Percentiles rank a stretch among this genome's conserved stretches.
Conservation (phyloP, 2,329 filamentous ascomycete species). For the Metarhizium guizhouense region DNA sequence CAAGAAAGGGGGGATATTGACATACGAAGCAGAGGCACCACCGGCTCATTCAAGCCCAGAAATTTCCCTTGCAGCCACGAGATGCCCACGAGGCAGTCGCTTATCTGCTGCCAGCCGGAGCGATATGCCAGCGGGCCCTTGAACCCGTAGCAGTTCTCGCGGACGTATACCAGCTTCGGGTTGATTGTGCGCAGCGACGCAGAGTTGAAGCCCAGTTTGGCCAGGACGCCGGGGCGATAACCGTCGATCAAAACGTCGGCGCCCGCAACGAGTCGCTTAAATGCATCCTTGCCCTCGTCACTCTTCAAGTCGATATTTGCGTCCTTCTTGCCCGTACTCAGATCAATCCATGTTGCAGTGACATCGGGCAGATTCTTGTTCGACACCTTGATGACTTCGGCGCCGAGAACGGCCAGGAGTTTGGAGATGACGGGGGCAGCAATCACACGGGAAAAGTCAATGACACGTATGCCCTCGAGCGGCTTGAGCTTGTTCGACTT, state of each 20-base stretch:
- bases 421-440: constrained; percentile 24
- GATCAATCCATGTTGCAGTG: constrained; percentile 21
- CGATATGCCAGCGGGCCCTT: constrained; percentile 21
- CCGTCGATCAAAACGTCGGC: constrained; percentile 26
- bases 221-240: constrained; percentile 23
- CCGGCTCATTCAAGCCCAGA: constrained; percentile 22
- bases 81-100: constrained; percentile 27
- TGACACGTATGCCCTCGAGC: constrained; percentile 23
- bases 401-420: constrained; percentile 22
- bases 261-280: constrained; percentile 16
- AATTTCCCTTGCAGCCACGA: constrained; percentile 28
- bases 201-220: constrained; percentile 20
- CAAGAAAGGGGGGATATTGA: neutral
- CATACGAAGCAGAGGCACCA: constrained; percentile 14
- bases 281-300: constrained; percentile 2
- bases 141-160: constrained; percentile 28
- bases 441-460: constrained; percentile 26
- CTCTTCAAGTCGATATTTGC: constrained; percentile 22
- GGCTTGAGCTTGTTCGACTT: constrained; percentile 10
- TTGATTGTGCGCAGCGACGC: constrained; percentile 7
- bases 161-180: constrained; percentile 21
- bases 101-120: constrained; percentile 29
- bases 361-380: constrained; percentile 22
- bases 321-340: constrained; percentile 25
- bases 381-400: constrained; percentile 24